phyloP scores from a whole-genome alignment of 495 filamentous ascomycete genomes.

The Acidomyces sp. region DNA sequence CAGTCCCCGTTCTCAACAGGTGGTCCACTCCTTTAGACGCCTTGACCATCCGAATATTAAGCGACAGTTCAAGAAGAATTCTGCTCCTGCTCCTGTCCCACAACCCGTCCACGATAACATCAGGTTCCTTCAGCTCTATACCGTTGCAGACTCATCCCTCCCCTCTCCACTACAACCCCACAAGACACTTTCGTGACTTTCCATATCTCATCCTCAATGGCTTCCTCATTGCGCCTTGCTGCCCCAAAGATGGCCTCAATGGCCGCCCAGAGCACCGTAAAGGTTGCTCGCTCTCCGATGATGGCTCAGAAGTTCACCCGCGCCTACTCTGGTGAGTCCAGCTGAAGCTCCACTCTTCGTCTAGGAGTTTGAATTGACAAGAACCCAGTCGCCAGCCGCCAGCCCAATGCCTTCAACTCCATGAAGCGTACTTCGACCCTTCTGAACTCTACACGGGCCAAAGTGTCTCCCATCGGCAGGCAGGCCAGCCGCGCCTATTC shows the following conservation, averaged over 20 bases:
- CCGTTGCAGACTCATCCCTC: conserved; percentile 1
- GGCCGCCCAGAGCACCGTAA: conserved; percentile 19
- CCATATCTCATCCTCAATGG: conserved; percentile 12
- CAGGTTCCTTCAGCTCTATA: conserved; percentile 6
- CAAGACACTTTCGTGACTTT: background rate
- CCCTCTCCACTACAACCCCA: conserved; percentile 3
- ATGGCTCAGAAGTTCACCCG: conserved; percentile 20
- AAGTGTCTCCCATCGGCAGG: conserved; percentile 12
- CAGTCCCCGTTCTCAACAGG: conserved; percentile 1
- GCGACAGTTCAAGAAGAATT: conserved; percentile 13
- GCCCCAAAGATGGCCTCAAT: conserved; percentile 21
- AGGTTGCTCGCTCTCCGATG: conserved; percentile 21
- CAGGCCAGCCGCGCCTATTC: conserved; percentile 21
- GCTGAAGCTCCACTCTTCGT: conserved; percentile 1
- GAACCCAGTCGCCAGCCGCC: conserved; percentile 15
- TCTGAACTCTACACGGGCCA: conserved; percentile 13
- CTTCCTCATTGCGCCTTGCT: conserved; percentile 18
- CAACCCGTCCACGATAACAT: conserved; percentile 2
- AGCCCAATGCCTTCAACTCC: conserved; percentile 18
- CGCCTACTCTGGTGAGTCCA: conserved; percentile 16
- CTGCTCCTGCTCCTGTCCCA: conserved; percentile 13
- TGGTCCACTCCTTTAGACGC: background rate
- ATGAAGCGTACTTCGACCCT: conserved; percentile 20
- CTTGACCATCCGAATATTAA: conserved; percentile 8
- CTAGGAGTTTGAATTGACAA: background rate